Base-by-base conservation (phyloP, 2,329 filamentous ascomycete species). In the Aspergillus carbonarius region DNA sequence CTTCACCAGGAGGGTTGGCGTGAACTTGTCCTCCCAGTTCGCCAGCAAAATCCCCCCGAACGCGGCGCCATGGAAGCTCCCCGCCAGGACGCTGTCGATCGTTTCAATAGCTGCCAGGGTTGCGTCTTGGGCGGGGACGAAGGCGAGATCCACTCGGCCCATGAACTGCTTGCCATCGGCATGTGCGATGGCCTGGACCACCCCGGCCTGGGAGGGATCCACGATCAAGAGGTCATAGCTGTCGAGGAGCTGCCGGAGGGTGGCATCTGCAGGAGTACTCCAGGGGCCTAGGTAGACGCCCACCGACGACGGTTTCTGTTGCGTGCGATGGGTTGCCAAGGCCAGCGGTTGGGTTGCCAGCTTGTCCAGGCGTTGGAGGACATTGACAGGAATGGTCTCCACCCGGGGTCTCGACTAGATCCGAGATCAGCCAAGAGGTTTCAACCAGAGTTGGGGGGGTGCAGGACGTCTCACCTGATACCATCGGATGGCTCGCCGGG, bases 171-270 rank as follows among this genome's bases (percentile, higher is more conserved):
- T 66, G 18, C 54, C 48, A 5, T 62, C 55, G 23, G 57, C 52
- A 13, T 58, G 59, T 8, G 64, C 62, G 54, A 79, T 67, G 4
- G 73, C 76, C 4, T 73, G 66, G 2, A 69, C 46, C 2, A 78
- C 71, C 5, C 76, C 74, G 9, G 54, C 39, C 58, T 75, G 71
- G 17, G 74, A 68, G 2, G 79, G 78, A 61, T 81, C 77, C 12
- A 80, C 68, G 15, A 79, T 70, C 39, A 80, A 58, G n/a, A 80
- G 60, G 53, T 81, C 78, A 76, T 76, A 80, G 64, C 73, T 68
- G 37, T 68, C 56, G n/a, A 81, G 66, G 6, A 81, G 49, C n/a
- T 60, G 64, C 18, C 66, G 56, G 59, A 80, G 69, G 18, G 66
- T 58, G 15, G 57, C 52, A 3, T 71, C 75, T 5, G 70, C 69